phyloP scores from a whole-genome alignment of 2,329 filamentous ascomycete genomes.

The Pseudogymnoascus verrucosus region DNA sequence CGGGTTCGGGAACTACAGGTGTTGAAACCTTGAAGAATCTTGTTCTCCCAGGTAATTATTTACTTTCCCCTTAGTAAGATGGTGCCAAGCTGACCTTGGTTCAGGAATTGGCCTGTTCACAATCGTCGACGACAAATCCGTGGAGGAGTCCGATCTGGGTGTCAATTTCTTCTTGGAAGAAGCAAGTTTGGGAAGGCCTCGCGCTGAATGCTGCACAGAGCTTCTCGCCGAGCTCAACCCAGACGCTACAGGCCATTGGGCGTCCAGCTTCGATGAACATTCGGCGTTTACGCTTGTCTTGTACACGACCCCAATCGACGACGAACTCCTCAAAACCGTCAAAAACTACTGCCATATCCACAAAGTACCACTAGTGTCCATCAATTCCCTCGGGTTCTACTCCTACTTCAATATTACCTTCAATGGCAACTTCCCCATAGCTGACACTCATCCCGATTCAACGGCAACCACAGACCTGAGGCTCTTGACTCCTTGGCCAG shows the following conservation, averaged over 20 bases:
- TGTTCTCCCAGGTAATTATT: slow-evolving; percentile 65
- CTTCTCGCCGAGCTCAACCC: slow-evolving; percentile 84
- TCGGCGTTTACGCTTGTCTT: slow-evolving; percentile 51
- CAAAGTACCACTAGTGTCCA: slow-evolving; percentile 67
- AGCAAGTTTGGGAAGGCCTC: slow-evolving; percentile 62
- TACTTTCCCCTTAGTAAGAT: background rate
- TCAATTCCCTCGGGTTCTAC: slow-evolving; percentile 89
- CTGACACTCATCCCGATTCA: slow-evolving; percentile 90
- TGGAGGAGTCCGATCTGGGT: slow-evolving; percentile 77
- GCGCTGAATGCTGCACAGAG: slow-evolving; percentile 70
- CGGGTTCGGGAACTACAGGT: slow-evolving; percentile 76
- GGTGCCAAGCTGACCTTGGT: background rate
- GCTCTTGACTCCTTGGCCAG: slow-evolving; percentile 77
- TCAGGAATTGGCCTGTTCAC: slow-evolving; percentile 81
- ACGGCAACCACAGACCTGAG: slow-evolving; percentile 79
- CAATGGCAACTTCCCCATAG: slow-evolving; percentile 76
- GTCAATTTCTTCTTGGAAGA: slow-evolving; percentile 96
- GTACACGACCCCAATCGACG: slow-evolving; percentile 49
- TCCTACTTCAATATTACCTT: slow-evolving; percentile 76
- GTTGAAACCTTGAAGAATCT: slow-evolving; percentile 94
- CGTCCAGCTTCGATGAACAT: slow-evolving; percentile 37
- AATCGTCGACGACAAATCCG: slow-evolving; percentile 71
- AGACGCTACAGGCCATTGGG: slow-evolving; percentile 74
- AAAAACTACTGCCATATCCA: slow-evolving; percentile 43
- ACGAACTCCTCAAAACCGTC: slow-evolving; percentile 42